Evolutionary conservation across 257 asterid genomes (phyloP), one percentile per base, ranked within the genome.

Genomic region (Fraxinus americana): DNA sequence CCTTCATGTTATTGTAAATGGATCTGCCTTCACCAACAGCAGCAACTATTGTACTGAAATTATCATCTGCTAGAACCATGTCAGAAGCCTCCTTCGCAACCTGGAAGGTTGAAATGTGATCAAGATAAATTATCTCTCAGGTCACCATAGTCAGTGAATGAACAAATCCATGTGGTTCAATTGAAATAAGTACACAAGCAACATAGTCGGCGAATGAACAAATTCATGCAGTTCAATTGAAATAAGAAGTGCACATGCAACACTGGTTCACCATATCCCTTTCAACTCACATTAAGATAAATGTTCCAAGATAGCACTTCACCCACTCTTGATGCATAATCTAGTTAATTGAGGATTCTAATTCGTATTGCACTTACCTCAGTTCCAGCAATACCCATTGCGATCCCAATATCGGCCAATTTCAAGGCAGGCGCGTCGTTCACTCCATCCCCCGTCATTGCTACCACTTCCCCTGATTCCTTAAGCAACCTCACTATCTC

Each of bases 361-460:
- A 45, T 57, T 36, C 23, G 5, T 27, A 74, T 48, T 41, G 8
- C 32, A 59, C 32, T 78, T 70, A 92, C 99, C 98, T 96, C 99
- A 25, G 99, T 96, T 81, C 99, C 99, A 6, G 96, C 70, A 76
- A 96, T 96, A 71, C 99, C 99, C 99, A 96, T 96, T 29, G 99
- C 98, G 80, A 96, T 91, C 77, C 99, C 99, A 83, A 93, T 96
- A 85, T 96, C 99, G 38, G 99, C 99, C 84, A 93, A 81, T 83
- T 93, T 96, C 82, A 94, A 78, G 34, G 98, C 98, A 71, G 98
- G 98, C 30, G 98, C 98, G 81, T 94, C 98, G 75, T 94, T 96
- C 81, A 96, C 99, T 72, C 99, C 99, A 88, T 96, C 99, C 59
- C 99, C 99, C 27, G 99, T 96, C 99, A 96, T 96, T 30, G 99